Conservation (phyloP, 495 filamentous ascomycete species). For the Talaromyces nanjingensis region DNA sequence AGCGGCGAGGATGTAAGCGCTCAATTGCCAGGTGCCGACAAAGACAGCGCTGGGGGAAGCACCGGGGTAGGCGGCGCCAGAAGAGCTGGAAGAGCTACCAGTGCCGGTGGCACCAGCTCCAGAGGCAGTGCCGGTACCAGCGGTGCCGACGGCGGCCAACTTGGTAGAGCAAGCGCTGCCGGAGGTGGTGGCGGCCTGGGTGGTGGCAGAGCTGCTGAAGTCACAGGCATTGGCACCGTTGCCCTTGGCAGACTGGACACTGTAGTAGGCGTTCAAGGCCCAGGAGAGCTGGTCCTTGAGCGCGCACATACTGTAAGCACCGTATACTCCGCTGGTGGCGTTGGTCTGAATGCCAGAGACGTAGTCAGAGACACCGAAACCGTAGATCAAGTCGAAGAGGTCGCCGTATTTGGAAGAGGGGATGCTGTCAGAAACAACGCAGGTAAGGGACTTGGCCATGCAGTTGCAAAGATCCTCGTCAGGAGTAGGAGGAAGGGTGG, state of each 20-base stretch:
- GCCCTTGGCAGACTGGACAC: conserved; percentile 42
- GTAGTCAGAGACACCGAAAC: conserved; percentile 47
- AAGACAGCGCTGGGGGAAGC: conserved; percentile 43
- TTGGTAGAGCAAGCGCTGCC: conserved; percentile 48
- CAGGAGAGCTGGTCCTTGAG: conserved; percentile 70
- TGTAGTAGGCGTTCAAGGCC: conserved; percentile 77
- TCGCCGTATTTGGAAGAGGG: conserved; percentile 45
- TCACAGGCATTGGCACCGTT: conserved; percentile 55
- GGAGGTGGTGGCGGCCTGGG: conserved; percentile 38
- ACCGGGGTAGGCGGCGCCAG: conserved; percentile 36
- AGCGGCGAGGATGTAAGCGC: conserved; percentile 62
- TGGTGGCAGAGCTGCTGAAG: conserved; percentile 63
- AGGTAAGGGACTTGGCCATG: conserved; percentile 66
- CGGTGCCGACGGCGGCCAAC: conserved; percentile 54
- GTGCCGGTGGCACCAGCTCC: conserved; percentile 41
- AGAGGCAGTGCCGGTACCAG: conserved; percentile 59
- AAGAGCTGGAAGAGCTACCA: conserved; percentile 21
- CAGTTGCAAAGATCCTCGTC: conserved; percentile 70
- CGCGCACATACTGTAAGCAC: conserved; percentile 86
- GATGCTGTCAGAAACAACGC: conserved; percentile 51
- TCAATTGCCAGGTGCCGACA: conserved; percentile 57
- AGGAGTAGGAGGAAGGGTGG: conserved; percentile 70
- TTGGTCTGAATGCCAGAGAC: conserved; percentile 60
- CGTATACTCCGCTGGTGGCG: conserved; percentile 66
- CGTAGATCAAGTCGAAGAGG: conserved; percentile 73